Base-by-base conservation (phyloP, 2,329 filamentous ascomycete species). In the Bipolaris oryzae region DNA sequence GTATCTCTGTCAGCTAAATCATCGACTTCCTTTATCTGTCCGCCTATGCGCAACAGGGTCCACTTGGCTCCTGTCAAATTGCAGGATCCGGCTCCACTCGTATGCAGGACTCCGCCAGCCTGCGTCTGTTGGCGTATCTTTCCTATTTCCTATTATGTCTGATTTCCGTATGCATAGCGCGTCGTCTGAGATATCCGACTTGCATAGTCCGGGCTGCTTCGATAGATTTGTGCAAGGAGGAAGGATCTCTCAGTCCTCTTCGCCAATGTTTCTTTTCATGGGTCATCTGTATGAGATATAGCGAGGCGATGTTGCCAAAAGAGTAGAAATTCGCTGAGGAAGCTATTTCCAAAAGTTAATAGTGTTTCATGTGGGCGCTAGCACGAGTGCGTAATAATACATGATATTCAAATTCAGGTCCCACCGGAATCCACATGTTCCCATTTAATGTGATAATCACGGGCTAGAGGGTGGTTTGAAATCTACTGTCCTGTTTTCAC, bases 1-100 rank as follows among this genome's bases (percentile, higher is more conserved):
- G 80, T 56, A 74, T 83, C 52, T 78, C 78, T 50, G 74, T 83
- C 67, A 77, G 77, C 67, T 81, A 80, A 67, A 21, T 2, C 44
- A 41, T 44, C 37, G 33, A 46, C 45, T 34, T 39, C 31, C 39
- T 53, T 51, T 45, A 34, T 33, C 50, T 55, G 20, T 55, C 44
- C 43, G 44, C 54, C 33, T 46, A 61, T 56, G 55, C 58, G 63
- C 41, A 58, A 53, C 57, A 56, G 60, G 69, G 21, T 45, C 54
- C 60, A 66, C 69, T 63, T 62, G 55, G 50, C 63, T 69, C 62
- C 31, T 69, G 63, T 69, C 67, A 60, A 62, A 60, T 53, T 63
- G 52, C 53, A 47, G 51, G 54, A 48, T 41, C 55, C 39, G 57
- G 62, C 69, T 69, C 72, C 71, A 69, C 71, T 73, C 64, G 61